Conservation (phyloP, 345 rosid genomes). For the Ceriops tagal region DNA sequence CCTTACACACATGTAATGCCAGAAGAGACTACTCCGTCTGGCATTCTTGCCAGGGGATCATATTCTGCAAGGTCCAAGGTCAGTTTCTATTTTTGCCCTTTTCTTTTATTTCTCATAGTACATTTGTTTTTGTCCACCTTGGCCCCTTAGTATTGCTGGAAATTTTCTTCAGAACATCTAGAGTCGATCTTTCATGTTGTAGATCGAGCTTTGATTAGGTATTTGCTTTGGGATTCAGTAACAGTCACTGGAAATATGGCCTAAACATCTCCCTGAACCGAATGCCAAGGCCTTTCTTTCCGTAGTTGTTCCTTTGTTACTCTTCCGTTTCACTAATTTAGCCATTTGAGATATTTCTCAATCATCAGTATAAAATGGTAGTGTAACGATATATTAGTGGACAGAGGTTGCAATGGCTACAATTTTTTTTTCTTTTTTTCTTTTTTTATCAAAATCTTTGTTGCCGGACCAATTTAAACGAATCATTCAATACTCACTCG, state of each 20-base stretch:
- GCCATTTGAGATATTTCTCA: background rate
- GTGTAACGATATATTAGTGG: background rate
- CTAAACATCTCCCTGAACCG: background rate
- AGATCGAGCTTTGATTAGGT: too few relatives aligned
- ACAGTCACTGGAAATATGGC: too few relatives aligned
- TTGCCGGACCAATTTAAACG: too few relatives aligned
- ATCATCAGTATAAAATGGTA: background rate
- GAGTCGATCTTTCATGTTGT: too few relatives aligned
- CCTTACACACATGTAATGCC: slow-evolving; percentile 61
- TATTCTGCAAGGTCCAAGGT: slow-evolving; percentile 76
- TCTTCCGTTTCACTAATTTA: background rate
- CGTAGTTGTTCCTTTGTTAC: background rate
- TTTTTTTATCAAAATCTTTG: background rate
- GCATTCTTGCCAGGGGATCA: slow-evolving; percentile 66
- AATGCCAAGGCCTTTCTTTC: background rate
- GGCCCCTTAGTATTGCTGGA: background rate
- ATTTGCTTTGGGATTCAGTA: too few relatives aligned
- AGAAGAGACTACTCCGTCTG: slow-evolving; percentile 71
- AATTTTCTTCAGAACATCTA: too few relatives aligned
- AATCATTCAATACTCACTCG: too few relatives aligned
- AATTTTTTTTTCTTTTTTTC: background rate
- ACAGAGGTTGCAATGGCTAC: background rate
- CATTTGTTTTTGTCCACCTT: background rate
- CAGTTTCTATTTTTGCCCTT: background rate
- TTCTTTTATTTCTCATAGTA: background rate